Conservation (phyloP, 192 early-diverging fungal species). For the Fimicolochytrium jonesii region DNA sequence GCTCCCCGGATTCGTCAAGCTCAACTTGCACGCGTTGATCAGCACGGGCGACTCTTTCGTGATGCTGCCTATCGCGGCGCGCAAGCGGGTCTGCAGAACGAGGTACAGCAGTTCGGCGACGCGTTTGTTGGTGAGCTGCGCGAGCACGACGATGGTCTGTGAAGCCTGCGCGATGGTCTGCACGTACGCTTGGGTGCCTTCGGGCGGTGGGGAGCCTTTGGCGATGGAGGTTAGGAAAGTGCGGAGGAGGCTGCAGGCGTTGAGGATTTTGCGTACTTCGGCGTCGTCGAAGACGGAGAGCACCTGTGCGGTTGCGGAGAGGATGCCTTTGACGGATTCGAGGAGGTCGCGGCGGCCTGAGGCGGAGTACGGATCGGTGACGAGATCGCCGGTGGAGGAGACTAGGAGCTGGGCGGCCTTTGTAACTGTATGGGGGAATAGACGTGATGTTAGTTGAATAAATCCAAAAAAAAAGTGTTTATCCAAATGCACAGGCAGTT, state of each 20-base stretch:
- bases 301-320: slow-evolving; percentile 40
- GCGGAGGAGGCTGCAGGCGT: slow-evolving; percentile 9
- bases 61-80: slow-evolving; percentile 22
- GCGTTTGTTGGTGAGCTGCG: slow-evolving; percentile 36
- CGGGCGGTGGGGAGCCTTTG: background rate
- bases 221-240: slow-evolving; percentile 14
- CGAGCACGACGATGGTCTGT: slow-evolving; percentile 32
- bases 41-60: slow-evolving; percentile 35
- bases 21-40: slow-evolving; percentile 30
- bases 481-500: background rate
- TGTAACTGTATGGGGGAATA: slow-evolving; percentile 27
- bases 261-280: slow-evolving; percentile 46
- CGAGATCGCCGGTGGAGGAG: slow-evolving; percentile 26
- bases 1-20: slow-evolving; percentile 8
- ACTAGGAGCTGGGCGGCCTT: slow-evolving; percentile 39
- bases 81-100: slow-evolving; percentile 30
- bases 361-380: slow-evolving; percentile 34
- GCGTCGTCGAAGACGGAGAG: slow-evolving; percentile 44
- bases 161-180: slow-evolving; percentile 22
- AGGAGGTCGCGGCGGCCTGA: slow-evolving; percentile 36
- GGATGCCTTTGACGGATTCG: slow-evolving; percentile 49
- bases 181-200: slow-evolving; percentile 5
- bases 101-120: slow-evolving; percentile 31
- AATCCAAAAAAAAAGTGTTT: background rate
- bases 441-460: background rate